A percentile compares a stretch with the other conserved stretches of the same genome.
Evolutionary conservation across 1,139 yeast genomes (phyloP).

Genomic region (Pichia cactophila): DNA sequence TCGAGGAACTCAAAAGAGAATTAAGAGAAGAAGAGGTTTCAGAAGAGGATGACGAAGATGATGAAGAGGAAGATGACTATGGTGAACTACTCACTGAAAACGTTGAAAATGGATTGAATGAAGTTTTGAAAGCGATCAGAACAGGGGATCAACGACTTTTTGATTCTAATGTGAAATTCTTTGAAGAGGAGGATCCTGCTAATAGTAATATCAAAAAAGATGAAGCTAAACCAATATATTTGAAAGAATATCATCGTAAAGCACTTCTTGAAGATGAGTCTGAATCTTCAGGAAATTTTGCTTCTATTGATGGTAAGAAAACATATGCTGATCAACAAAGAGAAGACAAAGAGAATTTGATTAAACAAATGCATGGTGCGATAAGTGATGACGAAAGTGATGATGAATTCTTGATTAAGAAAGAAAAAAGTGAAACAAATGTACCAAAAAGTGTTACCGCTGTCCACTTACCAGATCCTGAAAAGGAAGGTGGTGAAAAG

Average conservation of each 20-base stretch:
- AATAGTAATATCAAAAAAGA: constrained; percentile 21
- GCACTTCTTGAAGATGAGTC: constrained; percentile 61
- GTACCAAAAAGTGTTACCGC: constrained; percentile 2
- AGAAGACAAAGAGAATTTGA: constrained; percentile 64
- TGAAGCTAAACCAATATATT: constrained; percentile 66
- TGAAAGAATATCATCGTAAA: constrained; percentile 89
- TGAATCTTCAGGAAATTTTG: constrained; percentile 45
- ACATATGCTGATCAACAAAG: constrained; percentile 67
- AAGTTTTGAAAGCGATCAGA: constrained; percentile 64
- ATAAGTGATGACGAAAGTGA: constrained; percentile 46
- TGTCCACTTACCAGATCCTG: constrained; percentile 59
- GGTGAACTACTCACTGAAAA: constrained; percentile 85
- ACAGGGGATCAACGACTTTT: constrained; percentile 57
- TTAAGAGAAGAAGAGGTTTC: constrained; percentile 20
- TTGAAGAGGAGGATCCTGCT: constrained; percentile 36
- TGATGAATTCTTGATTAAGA: constrained; percentile 51
- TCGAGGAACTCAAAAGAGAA: constrained; percentile 22
- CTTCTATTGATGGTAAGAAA: constrained; percentile 35
- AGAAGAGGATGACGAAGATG: constrained; percentile 31
- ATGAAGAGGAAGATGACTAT: constrained; percentile 85
- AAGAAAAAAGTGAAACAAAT: constrained; percentile 34
- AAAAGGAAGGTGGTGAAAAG: constrained; percentile 45
- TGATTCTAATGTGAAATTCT: constrained; percentile 63
- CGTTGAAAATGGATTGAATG: constrained; percentile 70
- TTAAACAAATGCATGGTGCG: constrained; percentile 68